Conservation (phyloP, 2,329 filamentous ascomycete genomes). For the Hymenoscyphus linearis region DNA sequence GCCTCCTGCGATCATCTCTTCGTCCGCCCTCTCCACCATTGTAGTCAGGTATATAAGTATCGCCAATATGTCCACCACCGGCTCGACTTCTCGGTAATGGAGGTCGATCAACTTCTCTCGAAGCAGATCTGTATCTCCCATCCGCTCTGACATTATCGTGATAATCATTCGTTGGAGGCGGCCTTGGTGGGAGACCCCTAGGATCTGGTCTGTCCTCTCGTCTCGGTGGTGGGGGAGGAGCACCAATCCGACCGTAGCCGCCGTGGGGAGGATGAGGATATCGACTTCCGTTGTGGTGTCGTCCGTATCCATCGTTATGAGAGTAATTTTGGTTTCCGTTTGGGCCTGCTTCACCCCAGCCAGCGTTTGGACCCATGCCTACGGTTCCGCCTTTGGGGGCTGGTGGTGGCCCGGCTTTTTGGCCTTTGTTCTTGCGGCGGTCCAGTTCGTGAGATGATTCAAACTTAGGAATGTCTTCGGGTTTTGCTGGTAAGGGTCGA, state of each 20-base stretch:
- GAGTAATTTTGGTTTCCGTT: constrained; percentile 9
- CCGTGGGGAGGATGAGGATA: constrained; percentile 22
- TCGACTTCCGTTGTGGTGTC: constrained; percentile 26
- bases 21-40: constrained; percentile 32
- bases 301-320: constrained; percentile 14
- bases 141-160: constrained; percentile 30
- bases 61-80: constrained; percentile 30
- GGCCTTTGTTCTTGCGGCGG: constrained; percentile 80
- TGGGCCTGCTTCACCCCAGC: constrained; percentile 25
- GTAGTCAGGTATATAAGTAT: constrained; percentile 48
- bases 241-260: constrained; percentile 25
- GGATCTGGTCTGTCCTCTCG: constrained; percentile 28
- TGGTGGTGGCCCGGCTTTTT: constrained; percentile 77
- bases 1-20: constrained; percentile 30
- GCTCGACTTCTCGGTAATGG: constrained; percentile 22
- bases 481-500: constrained; percentile 69
- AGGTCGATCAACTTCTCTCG: constrained; percentile 32
- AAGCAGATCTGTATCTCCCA: constrained; percentile 38
- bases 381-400: constrained; percentile 89
- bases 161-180: constrained; percentile 26
- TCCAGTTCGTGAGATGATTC: constrained; percentile 98
- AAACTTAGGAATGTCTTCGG: constrained; percentile 83
- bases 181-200: constrained; percentile 28
- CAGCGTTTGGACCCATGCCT: constrained; percentile 56
- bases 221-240: constrained; percentile 24